These are phyloP conservation scores for Endothia cerciana DNA, from an alignment of 2,329 filamentous ascomycete species.

Conservation along the genomic window DNA sequence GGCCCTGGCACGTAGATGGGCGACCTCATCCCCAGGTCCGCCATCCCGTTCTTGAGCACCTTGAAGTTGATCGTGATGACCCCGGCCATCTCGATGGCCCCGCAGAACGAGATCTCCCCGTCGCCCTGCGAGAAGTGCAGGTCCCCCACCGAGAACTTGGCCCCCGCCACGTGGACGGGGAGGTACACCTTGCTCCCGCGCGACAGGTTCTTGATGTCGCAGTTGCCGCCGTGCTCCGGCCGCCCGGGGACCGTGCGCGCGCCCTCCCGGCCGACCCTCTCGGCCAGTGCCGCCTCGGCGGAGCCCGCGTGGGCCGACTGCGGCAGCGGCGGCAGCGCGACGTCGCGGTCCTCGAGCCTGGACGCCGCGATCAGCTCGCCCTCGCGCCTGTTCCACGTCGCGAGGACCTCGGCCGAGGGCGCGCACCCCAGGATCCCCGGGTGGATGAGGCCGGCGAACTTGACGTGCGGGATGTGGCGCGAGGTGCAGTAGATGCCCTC, in stretches of 20 bases:
- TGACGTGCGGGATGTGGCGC: conserved; percentile 83
- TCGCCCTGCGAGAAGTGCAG: conserved; percentile 88
- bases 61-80: conserved; percentile 89
- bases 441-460: conserved; percentile 88
- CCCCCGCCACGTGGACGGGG: conserved; percentile 82
- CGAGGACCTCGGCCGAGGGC: conserved; percentile 76
- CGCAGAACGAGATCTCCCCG: conserved; percentile 87
- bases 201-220: conserved; percentile 82
- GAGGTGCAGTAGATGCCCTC: conserved; percentile 73
- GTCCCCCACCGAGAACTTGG: conserved; percentile 90
- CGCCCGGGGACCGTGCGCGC: conserved; percentile 84
- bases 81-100: conserved; percentile 93
- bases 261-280: conserved; percentile 75
- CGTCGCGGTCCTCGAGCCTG: conserved; percentile 64
- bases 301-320: conserved; percentile 74
- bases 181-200: conserved; percentile 79
- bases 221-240: conserved; percentile 88
- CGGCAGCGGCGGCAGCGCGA: conserved; percentile 77
- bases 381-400: conserved; percentile 84
- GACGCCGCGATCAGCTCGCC: conserved; percentile 74
- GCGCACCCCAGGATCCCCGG: conserved; percentile 91
- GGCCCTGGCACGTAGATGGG: conserved; percentile 87
- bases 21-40: conserved; percentile 74
- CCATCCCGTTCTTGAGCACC: conserved; percentile 81
- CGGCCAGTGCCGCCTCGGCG: conserved; percentile 60